Percentiles rank a stretch among this genome's conserved stretches.
Conservation (phyloP, 768 basidiomycete species). For the Tulasnella sp. region DNA sequence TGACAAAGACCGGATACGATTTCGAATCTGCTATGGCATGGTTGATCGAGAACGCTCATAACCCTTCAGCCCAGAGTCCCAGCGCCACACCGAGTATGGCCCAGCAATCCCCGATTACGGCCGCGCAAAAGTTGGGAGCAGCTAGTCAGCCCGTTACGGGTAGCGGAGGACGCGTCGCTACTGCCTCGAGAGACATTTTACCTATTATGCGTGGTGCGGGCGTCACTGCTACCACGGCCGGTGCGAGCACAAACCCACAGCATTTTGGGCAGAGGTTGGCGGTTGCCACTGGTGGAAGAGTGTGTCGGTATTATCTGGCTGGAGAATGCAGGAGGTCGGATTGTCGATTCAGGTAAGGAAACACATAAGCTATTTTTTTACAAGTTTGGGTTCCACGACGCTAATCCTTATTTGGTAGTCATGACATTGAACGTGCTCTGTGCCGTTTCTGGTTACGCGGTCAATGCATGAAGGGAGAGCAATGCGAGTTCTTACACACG, state of each 20-base stretch:
- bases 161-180: slow-evolving; percentile 54
- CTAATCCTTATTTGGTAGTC: slow-evolving; percentile 46
- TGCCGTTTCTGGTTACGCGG: slow-evolving; percentile 98
- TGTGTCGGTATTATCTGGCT: slow-evolving; percentile 94
- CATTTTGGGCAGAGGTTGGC: slow-evolving; percentile 26
- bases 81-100: background rate
- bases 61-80: background rate
- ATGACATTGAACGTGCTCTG: slow-evolving; percentile 89
- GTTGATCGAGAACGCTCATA: slow-evolving; percentile 64
- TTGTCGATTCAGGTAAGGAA: slow-evolving; percentile 88
- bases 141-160: slow-evolving; percentile 31
- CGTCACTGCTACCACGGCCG: background rate
- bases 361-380: background rate
- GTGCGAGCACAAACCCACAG: slow-evolving; percentile 12
- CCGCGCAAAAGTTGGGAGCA: slow-evolving; percentile 16
- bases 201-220: slow-evolving; percentile 28
- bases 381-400: background rate
- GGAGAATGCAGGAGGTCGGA: slow-evolving; percentile 95
- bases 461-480: slow-evolving; percentile 93
- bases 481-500: slow-evolving; percentile 94
- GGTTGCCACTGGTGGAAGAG: slow-evolving; percentile 44
- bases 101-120: background rate
- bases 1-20: slow-evolving; percentile 83
- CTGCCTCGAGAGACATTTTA: slow-evolving; percentile 55
- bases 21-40: slow-evolving; percentile 95